Conservation (phyloP, 768 basidiomycete genomes). For the Agaricus sinodeliciosus region DNA sequence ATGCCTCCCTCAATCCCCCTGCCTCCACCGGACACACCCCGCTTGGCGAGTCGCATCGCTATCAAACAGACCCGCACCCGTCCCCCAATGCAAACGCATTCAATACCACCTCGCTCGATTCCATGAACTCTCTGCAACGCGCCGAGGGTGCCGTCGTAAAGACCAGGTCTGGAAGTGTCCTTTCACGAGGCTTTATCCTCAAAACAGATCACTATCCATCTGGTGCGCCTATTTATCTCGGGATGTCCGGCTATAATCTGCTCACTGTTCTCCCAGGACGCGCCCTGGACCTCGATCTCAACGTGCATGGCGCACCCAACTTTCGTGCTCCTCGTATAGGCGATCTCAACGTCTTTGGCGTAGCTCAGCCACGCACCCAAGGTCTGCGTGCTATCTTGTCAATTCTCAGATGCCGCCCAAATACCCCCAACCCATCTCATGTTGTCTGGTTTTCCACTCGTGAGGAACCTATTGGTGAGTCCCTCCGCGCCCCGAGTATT, state of each 20-base stretch:
- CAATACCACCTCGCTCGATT: slow-evolving; percentile 38
- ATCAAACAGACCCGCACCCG: background rate
- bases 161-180: slow-evolving; percentile 74
- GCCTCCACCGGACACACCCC: background rate
- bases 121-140: slow-evolving; percentile 55
- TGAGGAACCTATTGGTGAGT: slow-evolving; percentile 88
- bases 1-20: background rate
- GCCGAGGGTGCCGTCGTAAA: slow-evolving; percentile 75
- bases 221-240: slow-evolving; percentile 29
- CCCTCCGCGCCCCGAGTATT: background rate
- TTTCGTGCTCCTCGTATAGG: slow-evolving; percentile 79
- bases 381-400: slow-evolving; percentile 89
- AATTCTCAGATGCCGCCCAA: slow-evolving; percentile 70
- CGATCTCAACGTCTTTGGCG: slow-evolving; percentile 88
- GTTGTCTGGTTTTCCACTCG: slow-evolving; percentile 96
- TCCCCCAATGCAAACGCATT: background rate
- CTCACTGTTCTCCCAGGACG: slow-evolving; percentile 45
- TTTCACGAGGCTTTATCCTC: slow-evolving; percentile 85
- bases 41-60: background rate
- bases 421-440: slow-evolving; percentile 53
- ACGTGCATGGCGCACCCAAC: slow-evolving; percentile 92
- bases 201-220: slow-evolving; percentile 91
- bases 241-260: background rate
- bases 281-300: slow-evolving; percentile 85
- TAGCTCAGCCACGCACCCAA: slow-evolving; percentile 90